These are phyloP conservation scores for Aureobasidium sp. DNA, from an alignment of 2,329 filamentous ascomycete genomes.

Conservation along the genomic window DNA sequence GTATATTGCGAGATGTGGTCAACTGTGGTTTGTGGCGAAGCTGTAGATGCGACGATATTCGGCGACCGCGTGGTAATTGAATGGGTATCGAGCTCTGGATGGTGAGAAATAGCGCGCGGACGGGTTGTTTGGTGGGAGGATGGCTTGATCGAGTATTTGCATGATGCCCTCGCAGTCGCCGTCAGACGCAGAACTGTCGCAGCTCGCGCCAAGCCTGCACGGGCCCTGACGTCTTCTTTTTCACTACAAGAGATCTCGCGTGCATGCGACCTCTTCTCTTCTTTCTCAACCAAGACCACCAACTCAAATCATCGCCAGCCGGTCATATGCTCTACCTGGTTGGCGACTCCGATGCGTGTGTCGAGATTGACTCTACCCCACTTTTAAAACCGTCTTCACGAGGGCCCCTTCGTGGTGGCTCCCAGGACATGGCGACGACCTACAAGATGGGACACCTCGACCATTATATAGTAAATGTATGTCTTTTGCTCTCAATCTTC, in stretches of 20 bases:
- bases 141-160: not conserved
- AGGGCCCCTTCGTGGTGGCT: conserved; percentile 51
- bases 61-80: not conserved
- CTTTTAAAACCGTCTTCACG: conserved; percentile 79
- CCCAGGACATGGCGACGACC: conserved; percentile 63
- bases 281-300: conserved; percentile 53
- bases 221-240: conserved; percentile 11
- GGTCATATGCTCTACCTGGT: conserved; percentile 47
- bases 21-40: not conserved
- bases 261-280: conserved; percentile 28
- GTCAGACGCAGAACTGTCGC: conserved; percentile 9
- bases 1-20: not conserved
- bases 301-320: conserved; percentile 68
- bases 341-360: conserved; percentile 64
- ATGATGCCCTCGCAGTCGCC: conserved; percentile 3
- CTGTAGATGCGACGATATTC: not conserved
- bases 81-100: not conserved
- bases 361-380: conserved; percentile 58
- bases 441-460: conserved; percentile 51
- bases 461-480: conserved; percentile 16
- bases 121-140: not conserved
- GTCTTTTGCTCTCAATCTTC: not conserved
- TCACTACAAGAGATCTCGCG: conserved; percentile 12
- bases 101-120: not conserved
- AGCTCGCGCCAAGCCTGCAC: conserved; percentile 12